A percentile compares a stretch with the other conserved stretches of the same genome.
Conservation (phyloP, 495 filamentous ascomycete genomes). For the Xylaria scruposa region DNA sequence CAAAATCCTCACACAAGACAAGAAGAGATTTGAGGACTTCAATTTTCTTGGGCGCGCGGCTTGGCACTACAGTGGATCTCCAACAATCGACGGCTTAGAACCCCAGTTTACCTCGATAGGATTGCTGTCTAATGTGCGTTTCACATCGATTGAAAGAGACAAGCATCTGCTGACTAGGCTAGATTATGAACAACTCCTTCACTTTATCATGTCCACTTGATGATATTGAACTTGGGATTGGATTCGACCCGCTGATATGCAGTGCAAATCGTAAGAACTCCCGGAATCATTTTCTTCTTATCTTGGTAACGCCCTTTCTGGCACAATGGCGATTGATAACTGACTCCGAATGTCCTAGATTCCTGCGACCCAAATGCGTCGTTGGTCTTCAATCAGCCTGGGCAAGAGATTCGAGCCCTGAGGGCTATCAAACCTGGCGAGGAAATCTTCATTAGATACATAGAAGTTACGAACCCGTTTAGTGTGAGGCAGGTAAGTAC, state of each 20-base stretch:
- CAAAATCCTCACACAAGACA: slow-evolving; percentile 13
- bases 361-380: slow-evolving; percentile 32
- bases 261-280: slow-evolving; percentile 23
- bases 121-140: slow-evolving; percentile 22
- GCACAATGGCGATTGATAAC: background rate
- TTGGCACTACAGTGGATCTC: slow-evolving; percentile 13
- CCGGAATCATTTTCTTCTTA: background rate
- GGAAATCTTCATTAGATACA: slow-evolving; percentile 31
- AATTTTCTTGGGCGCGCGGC: slow-evolving; percentile 17
- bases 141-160: background rate
- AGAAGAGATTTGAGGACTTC: slow-evolving; percentile 17
- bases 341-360: background rate
- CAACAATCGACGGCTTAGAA: slow-evolving; percentile 14
- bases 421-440: slow-evolving; percentile 32
- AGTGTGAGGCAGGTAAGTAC: slow-evolving; percentile 16
- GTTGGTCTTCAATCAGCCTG: slow-evolving; percentile 26
- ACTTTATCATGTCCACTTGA: slow-evolving; percentile 13
- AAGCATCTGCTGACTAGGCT: slow-evolving; percentile 4
- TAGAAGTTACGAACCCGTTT: slow-evolving; percentile 27
- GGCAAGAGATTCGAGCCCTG: slow-evolving; percentile 27
- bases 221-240: slow-evolving; percentile 9
- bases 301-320: background rate
- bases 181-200: slow-evolving; percentile 25
- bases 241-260: slow-evolving; percentile 30
- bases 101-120: background rate